Conservation (phyloP, 306 rosid species). For the Pterocarpus santalinus region DNA sequence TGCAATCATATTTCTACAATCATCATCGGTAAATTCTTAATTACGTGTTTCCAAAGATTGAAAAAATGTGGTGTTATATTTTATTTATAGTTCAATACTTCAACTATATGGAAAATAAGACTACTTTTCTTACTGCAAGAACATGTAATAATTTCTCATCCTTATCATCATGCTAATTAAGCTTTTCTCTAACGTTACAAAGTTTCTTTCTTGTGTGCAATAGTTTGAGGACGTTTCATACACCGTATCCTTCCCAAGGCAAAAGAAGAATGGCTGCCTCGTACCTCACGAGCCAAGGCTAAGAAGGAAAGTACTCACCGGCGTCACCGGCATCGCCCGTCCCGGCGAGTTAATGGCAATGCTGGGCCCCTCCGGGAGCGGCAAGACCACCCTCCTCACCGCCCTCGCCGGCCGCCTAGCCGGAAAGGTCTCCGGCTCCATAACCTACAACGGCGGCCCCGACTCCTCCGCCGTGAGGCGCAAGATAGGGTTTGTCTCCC, state of each 20-base stretch:
- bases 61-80: too few species aligned
- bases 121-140: too few species aligned
- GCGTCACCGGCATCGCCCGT: slow-evolving; percentile 70
- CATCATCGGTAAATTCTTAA: too few species aligned
- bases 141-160: too few species aligned
- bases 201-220: slow-evolving; percentile 30
- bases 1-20: background rate
- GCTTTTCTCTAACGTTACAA: background rate
- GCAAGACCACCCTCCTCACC: slow-evolving; percentile 82
- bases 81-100: too few species aligned
- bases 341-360: slow-evolving; percentile 88
- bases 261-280: slow-evolving; percentile 48
- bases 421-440: slow-evolving; percentile 72
- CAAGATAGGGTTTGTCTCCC: slow-evolving; percentile 76
- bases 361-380: slow-evolving; percentile 95
- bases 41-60: too few species aligned
- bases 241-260: slow-evolving; percentile 51
- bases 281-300: slow-evolving; percentile 52
- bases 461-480: slow-evolving; percentile 63
- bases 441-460: slow-evolving; percentile 72
- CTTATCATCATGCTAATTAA: background rate
- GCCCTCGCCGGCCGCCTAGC: slow-evolving; percentile 73
- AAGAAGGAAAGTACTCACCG: slow-evolving; percentile 58
- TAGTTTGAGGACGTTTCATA: slow-evolving; percentile 84
- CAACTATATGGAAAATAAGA: too few species aligned